These are phyloP conservation scores for Mrakia gelida DNA, from an alignment of 768 basidiomycete genomes.

Conservation along the genomic window DNA sequence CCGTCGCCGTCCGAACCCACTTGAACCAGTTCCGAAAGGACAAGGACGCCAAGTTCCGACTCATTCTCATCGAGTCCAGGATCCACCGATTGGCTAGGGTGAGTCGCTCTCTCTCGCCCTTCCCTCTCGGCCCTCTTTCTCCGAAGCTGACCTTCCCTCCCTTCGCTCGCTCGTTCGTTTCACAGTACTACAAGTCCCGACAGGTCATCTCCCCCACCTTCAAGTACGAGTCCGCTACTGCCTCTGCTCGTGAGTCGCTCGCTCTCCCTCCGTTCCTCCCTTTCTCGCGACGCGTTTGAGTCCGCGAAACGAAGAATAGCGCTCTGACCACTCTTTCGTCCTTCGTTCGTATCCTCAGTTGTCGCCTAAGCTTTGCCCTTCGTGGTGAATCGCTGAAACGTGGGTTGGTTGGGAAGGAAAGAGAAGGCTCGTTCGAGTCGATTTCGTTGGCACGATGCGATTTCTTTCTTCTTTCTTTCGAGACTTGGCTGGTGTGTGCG, in stretches of 20 bases:
- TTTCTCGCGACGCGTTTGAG: too few species aligned
- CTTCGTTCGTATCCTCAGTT: background rate
- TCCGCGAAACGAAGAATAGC: too few species aligned
- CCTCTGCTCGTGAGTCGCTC: slow-evolving; percentile 50
- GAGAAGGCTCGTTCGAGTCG: too few species aligned
- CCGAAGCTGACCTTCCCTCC: background rate
- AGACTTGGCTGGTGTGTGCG: too few species aligned
- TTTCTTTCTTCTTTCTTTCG: too few species aligned
- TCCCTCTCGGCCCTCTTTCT: too few species aligned
- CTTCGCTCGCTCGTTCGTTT: background rate
- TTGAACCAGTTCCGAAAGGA: slow-evolving; percentile 97
- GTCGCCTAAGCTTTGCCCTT: slow-evolving; percentile 14
- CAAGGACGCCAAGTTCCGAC: slow-evolving; percentile 86
- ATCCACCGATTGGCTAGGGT: slow-evolving; percentile 89
- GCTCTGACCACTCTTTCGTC: background rate
- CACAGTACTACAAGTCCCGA: slow-evolving; percentile 74
- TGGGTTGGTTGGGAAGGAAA: too few species aligned
- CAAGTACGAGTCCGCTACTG: slow-evolving; percentile 96
- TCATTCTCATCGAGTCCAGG: slow-evolving; percentile 97
- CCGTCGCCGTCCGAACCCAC: slow-evolving; percentile 97
- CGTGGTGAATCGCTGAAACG: too few species aligned
- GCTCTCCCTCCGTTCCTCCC: background rate
- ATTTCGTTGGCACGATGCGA: too few species aligned
- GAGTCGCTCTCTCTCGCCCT: background rate
- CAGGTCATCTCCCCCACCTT: slow-evolving; percentile 96